Base-by-base conservation (phyloP, 345 rosid species). In the Erodium maritimum region DNA sequence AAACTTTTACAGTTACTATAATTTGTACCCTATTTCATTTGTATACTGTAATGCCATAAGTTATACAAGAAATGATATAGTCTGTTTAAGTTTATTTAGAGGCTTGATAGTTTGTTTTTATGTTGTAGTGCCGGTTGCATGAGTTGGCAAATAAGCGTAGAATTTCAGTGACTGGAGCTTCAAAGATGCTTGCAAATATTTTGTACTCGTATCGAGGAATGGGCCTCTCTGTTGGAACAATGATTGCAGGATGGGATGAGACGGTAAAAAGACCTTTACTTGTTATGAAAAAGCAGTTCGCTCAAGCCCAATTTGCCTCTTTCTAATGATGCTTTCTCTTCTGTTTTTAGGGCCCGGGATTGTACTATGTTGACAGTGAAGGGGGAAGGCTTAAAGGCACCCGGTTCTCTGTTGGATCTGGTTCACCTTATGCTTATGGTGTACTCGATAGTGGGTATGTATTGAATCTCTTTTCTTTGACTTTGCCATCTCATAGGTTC, bases 381-480 rank as follows among this genome's bases (percentile, higher is more conserved):
- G 97, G 99, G 51, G 97, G 97, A 74, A 81, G 99, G 77, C 71
- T 90, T 71, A 94, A 94, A 69, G 97, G 99, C 71, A 80, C 76
- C 56, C 80, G 90, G 48, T 94, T 94, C 69, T 94, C 99, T 17
- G 99, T 90, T 51, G 99, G 97, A 62, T 94, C 99, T 57, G 99
- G 99, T 69, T 94, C 99, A 29, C 99, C 99, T n/a, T 94, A 94
- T 67, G 99, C 97, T 24, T 94, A 94, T 57, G 99, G 99, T 68
- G 95, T 94, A 19, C 77, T 94, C 13, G 99, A 94, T 65, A 85
- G 80, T 65, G 96, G 97, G 99, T 94, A 81, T 19, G 13, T 29
- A 50, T 63, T 54, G 33, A 25, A 25, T 3, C 33, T 25, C 33
- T 25, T 25, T 7, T 25, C 33, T 2, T 3, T 25, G 7, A 25